These are phyloP conservation scores for Calcarisporium arbuscula DNA, from an alignment of 2,329 filamentous ascomycete genomes.

Conservation along the genomic window DNA sequence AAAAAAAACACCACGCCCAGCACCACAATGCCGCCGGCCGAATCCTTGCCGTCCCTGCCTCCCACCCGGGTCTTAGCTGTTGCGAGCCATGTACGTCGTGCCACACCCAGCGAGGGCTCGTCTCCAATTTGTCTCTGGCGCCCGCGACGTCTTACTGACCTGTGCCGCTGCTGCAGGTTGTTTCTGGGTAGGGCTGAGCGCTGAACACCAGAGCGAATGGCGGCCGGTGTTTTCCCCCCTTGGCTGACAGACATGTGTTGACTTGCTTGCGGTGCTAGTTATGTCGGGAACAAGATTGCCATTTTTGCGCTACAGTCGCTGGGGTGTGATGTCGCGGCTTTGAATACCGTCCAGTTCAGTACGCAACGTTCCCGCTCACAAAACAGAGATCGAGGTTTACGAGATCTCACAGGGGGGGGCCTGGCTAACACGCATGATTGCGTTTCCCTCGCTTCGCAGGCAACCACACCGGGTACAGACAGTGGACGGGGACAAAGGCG, in stretches of 20 bases:
- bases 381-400: no score
- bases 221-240: no score
- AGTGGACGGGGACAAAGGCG: constrained; percentile 78
- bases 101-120: no score
- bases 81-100: constrained; percentile 88
- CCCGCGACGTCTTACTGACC: no score
- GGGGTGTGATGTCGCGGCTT: constrained; percentile 85
- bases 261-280: constrained; percentile 44
- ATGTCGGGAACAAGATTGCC: constrained; percentile 97
- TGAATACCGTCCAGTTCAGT: constrained; percentile 99
- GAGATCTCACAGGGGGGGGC: no score
- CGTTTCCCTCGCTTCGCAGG: constrained; percentile 56
- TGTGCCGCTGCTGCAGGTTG: constrained; percentile 26
- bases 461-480: constrained; percentile 90
- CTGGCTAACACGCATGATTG: no score
- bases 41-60: constrained; percentile 35
- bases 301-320: constrained; percentile 90
- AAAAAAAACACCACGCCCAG: no score
- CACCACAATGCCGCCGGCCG: constrained; percentile 8
- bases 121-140: no score
- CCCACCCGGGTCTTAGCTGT: constrained; percentile 72
- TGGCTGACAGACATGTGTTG: not conserved
- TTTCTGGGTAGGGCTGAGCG: constrained; percentile 30
- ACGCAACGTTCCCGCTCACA: constrained; percentile 26
- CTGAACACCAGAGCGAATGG: no score